phyloP scores from a whole-genome alignment of 2,329 filamentous ascomycete genomes.

The Allantophomopsis cytisporea region DNA sequence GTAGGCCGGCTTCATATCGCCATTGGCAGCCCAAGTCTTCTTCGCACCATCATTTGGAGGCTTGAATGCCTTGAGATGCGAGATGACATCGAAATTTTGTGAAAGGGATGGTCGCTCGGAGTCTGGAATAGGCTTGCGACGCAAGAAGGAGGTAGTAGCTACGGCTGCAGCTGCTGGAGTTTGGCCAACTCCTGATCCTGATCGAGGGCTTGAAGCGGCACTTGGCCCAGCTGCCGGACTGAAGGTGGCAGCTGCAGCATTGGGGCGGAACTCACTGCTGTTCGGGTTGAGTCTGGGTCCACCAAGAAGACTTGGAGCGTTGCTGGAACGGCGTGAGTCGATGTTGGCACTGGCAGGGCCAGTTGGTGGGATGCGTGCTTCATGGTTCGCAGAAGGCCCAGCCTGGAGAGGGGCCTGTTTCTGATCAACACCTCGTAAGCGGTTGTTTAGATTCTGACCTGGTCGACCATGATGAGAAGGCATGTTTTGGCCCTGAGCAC shows the following conservation, averaged over 20 bases:
- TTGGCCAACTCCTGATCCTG: slow-evolving; percentile 25
- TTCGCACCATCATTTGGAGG: slow-evolving; percentile 30
- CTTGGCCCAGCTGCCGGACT: slow-evolving; percentile 52
- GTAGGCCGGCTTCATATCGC: slow-evolving; percentile 73
- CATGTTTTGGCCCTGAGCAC: slow-evolving; percentile 9
- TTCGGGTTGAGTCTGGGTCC: slow-evolving; percentile 48
- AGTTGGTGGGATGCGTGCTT: slow-evolving; percentile 59
- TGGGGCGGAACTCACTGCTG: slow-evolving; percentile 73
- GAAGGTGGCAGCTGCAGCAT: slow-evolving; percentile 67
- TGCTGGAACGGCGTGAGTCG: slow-evolving; percentile 38
- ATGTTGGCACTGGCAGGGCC: slow-evolving; percentile 47
- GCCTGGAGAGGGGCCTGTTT: slow-evolving; percentile 1
- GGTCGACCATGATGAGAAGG: slow-evolving; percentile 9
- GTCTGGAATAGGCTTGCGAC: slow-evolving; percentile 55
- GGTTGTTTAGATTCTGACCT: slow-evolving; percentile 9
- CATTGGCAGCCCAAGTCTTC: slow-evolving; percentile 60
- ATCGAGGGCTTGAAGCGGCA: slow-evolving; percentile 58
- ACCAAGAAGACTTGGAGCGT: slow-evolving; percentile 28
- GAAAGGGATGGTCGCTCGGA: slow-evolving; percentile 37
- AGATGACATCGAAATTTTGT: slow-evolving; percentile 48
- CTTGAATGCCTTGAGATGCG: slow-evolving; percentile 37
- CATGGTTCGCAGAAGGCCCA: slow-evolving; percentile 33
- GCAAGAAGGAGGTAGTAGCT: slow-evolving; percentile 34
- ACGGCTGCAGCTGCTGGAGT: slow-evolving; percentile 17
- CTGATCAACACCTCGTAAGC: slow-evolving; percentile 14